Base-by-base conservation (phyloP, 192 early-diverging fungal genomes). In the Podochytrium sp. region DNA sequence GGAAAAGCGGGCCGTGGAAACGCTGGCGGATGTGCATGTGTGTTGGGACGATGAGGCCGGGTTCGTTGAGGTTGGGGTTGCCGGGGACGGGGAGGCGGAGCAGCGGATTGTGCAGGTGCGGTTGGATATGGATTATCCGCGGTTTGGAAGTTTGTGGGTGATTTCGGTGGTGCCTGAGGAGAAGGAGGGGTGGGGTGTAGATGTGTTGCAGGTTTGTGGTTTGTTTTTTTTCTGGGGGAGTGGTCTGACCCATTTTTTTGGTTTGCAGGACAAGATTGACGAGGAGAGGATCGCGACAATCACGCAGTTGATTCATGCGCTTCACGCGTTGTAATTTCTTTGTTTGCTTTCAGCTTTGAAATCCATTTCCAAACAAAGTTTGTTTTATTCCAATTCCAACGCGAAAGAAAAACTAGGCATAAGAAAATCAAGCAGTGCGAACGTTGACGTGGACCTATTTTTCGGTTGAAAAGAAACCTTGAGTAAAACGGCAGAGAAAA, bases 41-140 rank as follows among this genome's bases (percentile, higher is more conserved):
- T 71, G 69, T 40, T 71, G 69, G 69, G 69, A 71, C 32, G 56
- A 59, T 27, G 69, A 71, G 6, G 49, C 23, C 7, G 69, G 69
- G 2, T 40, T 71, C 1, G 56, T 71, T 34, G 69, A 71, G 30
- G 41, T 71, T 59, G 69, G 69, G 18, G 53, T 70, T 53, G 56
- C 18, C 12, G 38, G 66, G 27, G n/a, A 20, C 20, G 66, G 27
- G 33, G 16, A 69, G 20, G 64, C 25, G 7, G 38, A 16, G 18
- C n/a, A 50, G 33, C 12, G 23, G 2, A 71, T 71, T 42, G 56
- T 71, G 20, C 69, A 71, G 25, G 53, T 71, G 27, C 38, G 30
- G 53, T n/a, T 71, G 23, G 69, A 71, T 47, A 39, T 10, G 18
- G 69, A 29, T 40, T 71, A 71, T 71, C 69, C 69, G 1, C 18